These are phyloP conservation scores for Trametes sp. DNA, from an alignment of 1,284 basidiomycete species.

Conservation along the genomic window DNA sequence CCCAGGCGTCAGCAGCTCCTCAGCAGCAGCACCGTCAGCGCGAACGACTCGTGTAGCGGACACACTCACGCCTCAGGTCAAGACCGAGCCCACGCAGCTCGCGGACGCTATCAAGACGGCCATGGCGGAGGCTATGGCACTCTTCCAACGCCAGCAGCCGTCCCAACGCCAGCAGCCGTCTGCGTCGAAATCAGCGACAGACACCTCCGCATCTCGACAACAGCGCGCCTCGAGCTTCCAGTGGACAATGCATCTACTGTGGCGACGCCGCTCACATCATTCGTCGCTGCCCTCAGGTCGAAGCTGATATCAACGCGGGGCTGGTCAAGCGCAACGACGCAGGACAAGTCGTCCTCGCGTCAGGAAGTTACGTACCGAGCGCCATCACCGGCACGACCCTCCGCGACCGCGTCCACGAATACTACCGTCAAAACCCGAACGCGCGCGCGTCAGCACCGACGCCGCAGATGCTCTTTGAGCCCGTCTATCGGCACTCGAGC, in stretches of 20 bases:
- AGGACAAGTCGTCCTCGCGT: conserved; percentile 17
- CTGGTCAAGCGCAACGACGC: conserved; percentile 7
- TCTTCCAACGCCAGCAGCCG: background rate
- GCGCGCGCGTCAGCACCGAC: background rate
- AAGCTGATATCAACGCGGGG: conserved; percentile 5
- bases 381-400: conserved; percentile 9
- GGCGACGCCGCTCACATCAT: conserved; percentile 6
- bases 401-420: conserved; percentile 16
- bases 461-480: conserved; percentile 10
- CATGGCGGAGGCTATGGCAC: background rate
- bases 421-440: conserved; percentile 8
- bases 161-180: background rate
- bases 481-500: background rate
- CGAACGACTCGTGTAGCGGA: background rate
- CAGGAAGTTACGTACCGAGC: conserved; percentile 13
- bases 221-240: conserved; percentile 1
- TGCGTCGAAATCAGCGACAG: background rate
- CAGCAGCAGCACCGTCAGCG: background rate
- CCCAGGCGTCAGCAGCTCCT: background rate
- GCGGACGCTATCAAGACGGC: background rate
- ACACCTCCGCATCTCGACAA: background rate
- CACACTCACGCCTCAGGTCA: background rate
- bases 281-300: conserved; percentile 14
- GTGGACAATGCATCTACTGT: conserved; percentile 7
- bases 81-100: background rate